Evolutionary conservation across 495 filamentous ascomycete species (phyloP), one percentile per base, ranked within the genome.

Genomic region (Hypoxylon fragiforme): DNA sequence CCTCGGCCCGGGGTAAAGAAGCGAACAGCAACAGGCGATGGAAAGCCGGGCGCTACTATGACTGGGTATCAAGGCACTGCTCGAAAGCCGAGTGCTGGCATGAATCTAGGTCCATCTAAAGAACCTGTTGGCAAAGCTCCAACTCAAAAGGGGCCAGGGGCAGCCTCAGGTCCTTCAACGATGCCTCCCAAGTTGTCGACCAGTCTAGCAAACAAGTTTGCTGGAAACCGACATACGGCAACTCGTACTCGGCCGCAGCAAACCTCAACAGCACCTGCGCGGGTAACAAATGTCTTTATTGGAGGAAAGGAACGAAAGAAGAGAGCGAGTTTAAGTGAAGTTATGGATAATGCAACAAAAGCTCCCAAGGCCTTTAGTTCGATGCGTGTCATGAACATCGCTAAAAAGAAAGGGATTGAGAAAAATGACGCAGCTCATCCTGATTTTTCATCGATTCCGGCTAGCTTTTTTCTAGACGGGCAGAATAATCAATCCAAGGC

Each of bases 301-400:
- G 54, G 53, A 19, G 66, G 66, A 5, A 63, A 54, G 19, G 46
- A 57, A 34, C 57, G 37, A 19, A 69, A 63, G 41, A 62, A 61
- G 40, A 53, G 62, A 18, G 32, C 28, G 12, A 48, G 14, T 16
- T 44, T 76, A 3, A 44, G 19, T 21, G 65, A 69, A 11, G 48
- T 24, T 6, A 69, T 75, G 60, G 61, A 54, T 15, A 72, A 75
- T 40, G 53, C 68, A 19, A 58, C 66, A 3, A 72, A 65, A 24
- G 44, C 54, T 1, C 64, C 63, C 2, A 71, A 71, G 38, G 43
- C 55, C 2, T 76, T 76, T 16, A 39, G 34, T 12, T 48, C 37
- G 7, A 26, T 67, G 51, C 64, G 51, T 22, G 35, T 44, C 3
- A 51, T 59, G 31, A 67, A 67, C 30, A 34, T 60, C n/a, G 64